phyloP scores from a whole-genome alignment of 2,329 filamentous ascomycete genomes.

The Lachnellula occidentalis region DNA sequence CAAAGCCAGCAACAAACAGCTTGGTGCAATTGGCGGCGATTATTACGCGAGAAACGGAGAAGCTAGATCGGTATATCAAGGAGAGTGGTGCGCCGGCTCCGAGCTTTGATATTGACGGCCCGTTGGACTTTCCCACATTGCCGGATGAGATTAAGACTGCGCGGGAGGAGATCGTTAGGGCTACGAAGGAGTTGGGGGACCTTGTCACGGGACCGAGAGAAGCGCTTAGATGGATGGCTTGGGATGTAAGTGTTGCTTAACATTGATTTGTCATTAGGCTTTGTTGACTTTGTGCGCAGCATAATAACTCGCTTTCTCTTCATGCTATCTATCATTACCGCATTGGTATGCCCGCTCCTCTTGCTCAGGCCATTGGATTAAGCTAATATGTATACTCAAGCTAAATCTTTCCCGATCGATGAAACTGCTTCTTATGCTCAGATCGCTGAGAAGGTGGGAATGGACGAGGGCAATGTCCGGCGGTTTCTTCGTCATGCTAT shows the following conservation, averaged over 20 bases:
- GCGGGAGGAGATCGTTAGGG: slow-evolving; percentile 43
- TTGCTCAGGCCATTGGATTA: neutral
- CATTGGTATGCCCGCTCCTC: slow-evolving; percentile 36
- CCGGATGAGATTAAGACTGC: slow-evolving; percentile 41
- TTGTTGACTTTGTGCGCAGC: slow-evolving; percentile 32
- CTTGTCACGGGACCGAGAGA: slow-evolving; percentile 47
- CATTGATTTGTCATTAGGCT: neutral
- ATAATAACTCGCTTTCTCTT: slow-evolving; percentile 45
- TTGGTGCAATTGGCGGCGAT: slow-evolving; percentile 43
- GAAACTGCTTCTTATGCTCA: slow-evolving; percentile 41
- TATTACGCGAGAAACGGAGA: slow-evolving; percentile 45
- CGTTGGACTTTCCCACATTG: slow-evolving; percentile 42
- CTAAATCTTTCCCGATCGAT: slow-evolving; percentile 45
- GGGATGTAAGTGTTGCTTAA: slow-evolving; percentile 40
- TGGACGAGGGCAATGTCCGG: slow-evolving; percentile 46
- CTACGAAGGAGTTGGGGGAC: slow-evolving; percentile 42
- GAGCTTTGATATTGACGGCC: slow-evolving; percentile 41
- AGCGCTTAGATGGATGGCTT: slow-evolving; percentile 46
- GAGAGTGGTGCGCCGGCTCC: slow-evolving; percentile 38
- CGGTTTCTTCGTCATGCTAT: slow-evolving; percentile 51
- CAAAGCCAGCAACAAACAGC: slow-evolving; percentile 23
- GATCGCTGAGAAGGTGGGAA: slow-evolving; percentile 39
- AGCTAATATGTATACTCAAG: slow-evolving; percentile 29
- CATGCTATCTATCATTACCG: slow-evolving; percentile 46
- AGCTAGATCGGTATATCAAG: slow-evolving; percentile 43